Percentiles rank a stretch among this genome's conserved stretches.
Conservation (phyloP, 345 rosid genomes). For the Eutrema yunnanense region DNA sequence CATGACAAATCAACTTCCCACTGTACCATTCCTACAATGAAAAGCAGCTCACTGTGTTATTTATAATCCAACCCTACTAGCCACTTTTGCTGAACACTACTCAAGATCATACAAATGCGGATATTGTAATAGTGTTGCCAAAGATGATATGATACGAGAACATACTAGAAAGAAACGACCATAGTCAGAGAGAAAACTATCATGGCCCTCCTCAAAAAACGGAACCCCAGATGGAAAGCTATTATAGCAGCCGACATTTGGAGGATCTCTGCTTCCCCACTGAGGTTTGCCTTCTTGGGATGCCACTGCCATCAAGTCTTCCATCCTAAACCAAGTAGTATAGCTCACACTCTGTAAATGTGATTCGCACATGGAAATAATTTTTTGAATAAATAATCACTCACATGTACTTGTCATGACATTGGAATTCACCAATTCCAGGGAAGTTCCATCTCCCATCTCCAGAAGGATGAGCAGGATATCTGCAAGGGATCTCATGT, state of each 20-base stretch:
- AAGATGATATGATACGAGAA: slow-evolving; percentile 5
- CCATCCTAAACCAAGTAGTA: slow-evolving; percentile 43
- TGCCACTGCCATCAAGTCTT: slow-evolving; percentile 60
- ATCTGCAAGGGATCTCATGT: slow-evolving; percentile 34
- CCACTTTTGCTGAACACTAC: not conserved
- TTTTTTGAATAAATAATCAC: slow-evolving; percentile 27
- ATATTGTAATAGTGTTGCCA: not conserved
- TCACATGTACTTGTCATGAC: slow-evolving; percentile 71
- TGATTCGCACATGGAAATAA: not conserved
- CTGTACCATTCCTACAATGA: slow-evolving; percentile 63
- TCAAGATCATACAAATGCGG: not conserved
- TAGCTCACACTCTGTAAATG: slow-evolving; percentile 15
- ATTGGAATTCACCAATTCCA: slow-evolving; percentile 73
- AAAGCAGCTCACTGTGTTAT: not conserved
- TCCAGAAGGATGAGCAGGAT: slow-evolving; percentile 62
- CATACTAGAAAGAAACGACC: slow-evolving; percentile 67
- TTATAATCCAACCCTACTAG: slow-evolving; percentile 7
- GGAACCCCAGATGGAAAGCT: slow-evolving; percentile 53
- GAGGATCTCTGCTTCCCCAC: slow-evolving; percentile 59
- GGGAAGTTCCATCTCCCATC: slow-evolving; percentile 69
- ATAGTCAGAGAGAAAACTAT: slow-evolving; percentile 61
- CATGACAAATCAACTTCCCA: slow-evolving; percentile 64
- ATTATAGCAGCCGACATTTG: slow-evolving; percentile 56
- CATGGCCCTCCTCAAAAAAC: slow-evolving; percentile 61
- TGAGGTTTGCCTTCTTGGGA: slow-evolving; percentile 55